Percentiles rank a stretch among this genome's conserved stretches.
phyloP scores from a whole-genome alignment of 2,329 filamentous ascomycete species.

The Capronia epimyces region DNA sequence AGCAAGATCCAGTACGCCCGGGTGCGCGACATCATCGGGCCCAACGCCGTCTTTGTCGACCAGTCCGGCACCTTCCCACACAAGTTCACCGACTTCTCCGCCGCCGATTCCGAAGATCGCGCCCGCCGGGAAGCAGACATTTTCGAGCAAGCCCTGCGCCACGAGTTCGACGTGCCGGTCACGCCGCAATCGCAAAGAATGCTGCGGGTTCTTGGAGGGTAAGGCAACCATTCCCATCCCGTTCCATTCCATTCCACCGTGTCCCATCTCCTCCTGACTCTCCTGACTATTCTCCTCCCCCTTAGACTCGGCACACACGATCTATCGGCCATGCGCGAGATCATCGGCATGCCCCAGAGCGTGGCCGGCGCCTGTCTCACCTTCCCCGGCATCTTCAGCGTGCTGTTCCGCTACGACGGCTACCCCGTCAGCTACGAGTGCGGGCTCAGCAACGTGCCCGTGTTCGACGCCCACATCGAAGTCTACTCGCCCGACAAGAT shows the following conservation, averaged over 20 bases:
- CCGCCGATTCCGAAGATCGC: constrained; percentile 28
- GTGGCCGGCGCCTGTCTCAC: constrained; percentile 39
- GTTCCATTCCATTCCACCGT: too few relatives aligned
- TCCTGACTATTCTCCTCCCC: constrained; percentile 35
- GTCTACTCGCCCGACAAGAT: constrained; percentile 50
- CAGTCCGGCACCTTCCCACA: constrained; percentile 33
- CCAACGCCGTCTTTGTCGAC: constrained; percentile 39
- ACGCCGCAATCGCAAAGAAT: constrained; percentile 29
- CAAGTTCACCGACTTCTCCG: constrained; percentile 34
- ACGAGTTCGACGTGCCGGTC: constrained; percentile 32
- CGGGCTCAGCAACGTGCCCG: constrained; percentile 49
- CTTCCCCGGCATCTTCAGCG: constrained; percentile 33
- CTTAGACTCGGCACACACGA: constrained; percentile 44
- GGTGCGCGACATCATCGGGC: constrained; percentile 52
- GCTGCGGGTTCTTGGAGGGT: constrained; percentile 34
- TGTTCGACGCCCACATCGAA: constrained; percentile 80
- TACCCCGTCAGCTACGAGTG: constrained; percentile 54
- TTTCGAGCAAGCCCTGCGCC: constrained; percentile 29
- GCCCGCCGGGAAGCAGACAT: constrained; percentile 26
- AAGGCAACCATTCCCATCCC: too few relatives aligned
- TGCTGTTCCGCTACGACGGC: constrained; percentile 30
- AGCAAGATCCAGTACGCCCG: constrained; percentile 50
- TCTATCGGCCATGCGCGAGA: constrained; percentile 49
- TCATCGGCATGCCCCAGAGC: constrained; percentile 44
- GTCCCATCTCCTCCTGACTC: constrained; percentile 26